Conservation (phyloP, 345 rosid species). For the Fremontodendron californicum region DNA sequence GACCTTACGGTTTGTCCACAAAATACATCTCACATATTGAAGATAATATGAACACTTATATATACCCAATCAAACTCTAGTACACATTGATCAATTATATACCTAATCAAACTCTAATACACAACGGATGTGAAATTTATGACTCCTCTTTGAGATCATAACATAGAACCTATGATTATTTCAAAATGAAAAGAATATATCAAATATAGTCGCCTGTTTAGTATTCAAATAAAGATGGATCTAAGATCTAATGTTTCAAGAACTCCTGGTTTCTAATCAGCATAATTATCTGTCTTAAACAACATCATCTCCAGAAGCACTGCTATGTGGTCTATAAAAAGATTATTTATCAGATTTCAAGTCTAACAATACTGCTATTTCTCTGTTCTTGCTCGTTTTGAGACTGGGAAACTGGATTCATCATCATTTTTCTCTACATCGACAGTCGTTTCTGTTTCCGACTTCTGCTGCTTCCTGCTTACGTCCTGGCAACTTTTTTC, state of each 20-base stretch:
- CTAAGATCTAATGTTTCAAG: neutral
- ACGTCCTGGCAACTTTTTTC: conserved; percentile 13
- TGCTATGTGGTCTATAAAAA: neutral
- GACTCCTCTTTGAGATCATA: no score
- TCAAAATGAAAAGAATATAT: neutral
- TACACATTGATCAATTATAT: no score
- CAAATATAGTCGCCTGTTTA: neutral
- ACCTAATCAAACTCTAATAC: no score
- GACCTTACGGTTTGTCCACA: no score
- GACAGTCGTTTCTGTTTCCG: neutral
- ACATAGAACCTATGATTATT: neutral
- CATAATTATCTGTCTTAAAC: neutral
- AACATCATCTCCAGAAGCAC: neutral
- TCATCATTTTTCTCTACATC: conserved; percentile 1
- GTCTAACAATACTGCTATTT: conserved; percentile 7
- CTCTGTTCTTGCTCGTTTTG: conserved; percentile 40
- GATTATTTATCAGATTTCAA: neutral
- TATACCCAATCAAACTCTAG: no score
- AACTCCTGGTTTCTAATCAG: neutral
- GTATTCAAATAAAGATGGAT: neutral
- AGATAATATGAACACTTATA: no score
- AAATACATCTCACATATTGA: no score
- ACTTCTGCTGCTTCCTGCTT: conserved; percentile 17
- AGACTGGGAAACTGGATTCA: conserved; percentile 16
- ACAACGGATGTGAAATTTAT: no score